A percentile compares a stretch with the other conserved stretches of the same genome.
Evolutionary conservation across 148 eudicot genomes (phyloP).

Genomic region (Rhododendron kiyosumense): DNA sequence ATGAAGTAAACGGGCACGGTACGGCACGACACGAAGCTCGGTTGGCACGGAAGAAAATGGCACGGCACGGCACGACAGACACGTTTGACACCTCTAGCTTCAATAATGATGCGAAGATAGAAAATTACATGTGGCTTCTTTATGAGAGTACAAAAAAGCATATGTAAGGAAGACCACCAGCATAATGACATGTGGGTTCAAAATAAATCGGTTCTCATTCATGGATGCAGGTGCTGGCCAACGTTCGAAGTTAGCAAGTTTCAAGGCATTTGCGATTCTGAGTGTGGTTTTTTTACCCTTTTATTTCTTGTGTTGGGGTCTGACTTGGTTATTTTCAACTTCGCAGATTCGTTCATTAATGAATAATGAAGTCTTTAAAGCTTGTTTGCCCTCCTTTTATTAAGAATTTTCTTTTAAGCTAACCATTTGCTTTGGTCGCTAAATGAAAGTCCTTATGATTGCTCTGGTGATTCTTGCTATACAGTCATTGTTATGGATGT

Average conservation of each 20-base stretch:
- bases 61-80: no score
- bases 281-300: background rate
- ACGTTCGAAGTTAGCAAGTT: background rate
- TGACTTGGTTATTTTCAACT: background rate
- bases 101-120: background rate
- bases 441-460: background rate
- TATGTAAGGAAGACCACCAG: background rate
- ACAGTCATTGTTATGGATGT: background rate
- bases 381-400: background rate
- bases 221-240: background rate
- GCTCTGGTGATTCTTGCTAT: background rate
- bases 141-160: background rate
- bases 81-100: no score
- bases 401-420: background rate
- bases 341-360: background rate
- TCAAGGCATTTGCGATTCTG: background rate
- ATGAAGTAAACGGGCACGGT: no score
- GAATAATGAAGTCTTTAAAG: background rate
- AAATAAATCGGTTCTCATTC: background rate
- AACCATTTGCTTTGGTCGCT: background rate
- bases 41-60: no score
- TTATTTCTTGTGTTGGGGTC: background rate
- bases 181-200: background rate
- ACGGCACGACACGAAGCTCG: no score
- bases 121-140: background rate